Conservation (phyloP, 2,329 filamentous ascomycete genomes). For the Graphilbum sp. region DNA sequence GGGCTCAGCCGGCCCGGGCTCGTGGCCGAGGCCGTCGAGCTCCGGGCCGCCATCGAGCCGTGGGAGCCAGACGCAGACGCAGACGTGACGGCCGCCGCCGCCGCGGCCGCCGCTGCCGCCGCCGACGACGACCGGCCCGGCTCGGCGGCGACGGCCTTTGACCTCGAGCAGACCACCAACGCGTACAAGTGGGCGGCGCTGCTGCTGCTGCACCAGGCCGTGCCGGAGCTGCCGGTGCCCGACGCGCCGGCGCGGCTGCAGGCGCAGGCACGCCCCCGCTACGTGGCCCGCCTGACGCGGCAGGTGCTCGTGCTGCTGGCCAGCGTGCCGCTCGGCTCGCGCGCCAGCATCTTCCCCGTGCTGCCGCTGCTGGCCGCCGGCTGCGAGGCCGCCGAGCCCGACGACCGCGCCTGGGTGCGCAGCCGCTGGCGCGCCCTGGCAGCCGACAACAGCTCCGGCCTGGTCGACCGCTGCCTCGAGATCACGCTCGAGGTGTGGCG, state of each 20-base stretch:
- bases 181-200: conserved; percentile 3
- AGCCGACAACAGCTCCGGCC: conserved; percentile 1
- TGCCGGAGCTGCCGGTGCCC: conserved; percentile 1
- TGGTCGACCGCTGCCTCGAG: conserved; percentile 5
- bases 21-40: conserved; percentile 2
- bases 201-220: conserved; percentile 2
- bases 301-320: conserved; percentile 1
- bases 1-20: conserved; percentile 1
- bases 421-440: conserved; percentile 1
- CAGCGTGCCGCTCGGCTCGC: conserved; percentile 1
- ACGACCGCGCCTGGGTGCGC: conserved; percentile 3
- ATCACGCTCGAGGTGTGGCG: conserved; percentile 4
- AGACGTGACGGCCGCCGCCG: no score
- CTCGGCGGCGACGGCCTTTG: background rate
- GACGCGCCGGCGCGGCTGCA: background rate
- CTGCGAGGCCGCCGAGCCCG: background rate
- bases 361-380: conserved; percentile 2
- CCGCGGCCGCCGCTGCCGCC: background rate
- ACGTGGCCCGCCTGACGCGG: background rate
- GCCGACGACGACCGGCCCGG: background rate
- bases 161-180: conserved; percentile 2
- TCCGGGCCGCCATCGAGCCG: background rate
- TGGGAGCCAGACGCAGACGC: background rate
- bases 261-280: no score
- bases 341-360: conserved; percentile 3